Conservation (phyloP, 2,329 filamentous ascomycete species). For the Alternaria alternata region DNA sequence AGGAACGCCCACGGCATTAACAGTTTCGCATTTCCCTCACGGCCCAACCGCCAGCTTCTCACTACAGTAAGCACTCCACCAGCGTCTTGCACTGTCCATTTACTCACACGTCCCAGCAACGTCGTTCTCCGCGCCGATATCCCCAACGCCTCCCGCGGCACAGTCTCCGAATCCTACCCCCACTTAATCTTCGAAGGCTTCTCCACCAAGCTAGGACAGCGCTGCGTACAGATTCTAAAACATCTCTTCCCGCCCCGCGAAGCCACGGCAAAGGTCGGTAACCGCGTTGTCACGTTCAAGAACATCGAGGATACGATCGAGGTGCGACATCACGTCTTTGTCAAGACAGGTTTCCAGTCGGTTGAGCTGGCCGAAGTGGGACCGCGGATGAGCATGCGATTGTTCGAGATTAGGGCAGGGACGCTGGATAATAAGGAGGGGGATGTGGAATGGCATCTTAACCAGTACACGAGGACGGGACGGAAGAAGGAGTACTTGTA, state of each 20-base stretch:
- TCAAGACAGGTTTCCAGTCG: slow-evolving; percentile 87
- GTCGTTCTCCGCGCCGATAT: slow-evolving; percentile 94
- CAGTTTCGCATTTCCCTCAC: slow-evolving; percentile 85
- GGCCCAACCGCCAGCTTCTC: slow-evolving; percentile 88
- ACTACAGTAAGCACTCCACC: slow-evolving; percentile 61
- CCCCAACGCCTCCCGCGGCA: slow-evolving; percentile 84
- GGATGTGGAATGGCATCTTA: slow-evolving; percentile 95
- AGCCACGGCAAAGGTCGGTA: slow-evolving; percentile 79
- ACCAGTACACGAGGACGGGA: slow-evolving; percentile 91
- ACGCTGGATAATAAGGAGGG: slow-evolving; percentile 94
- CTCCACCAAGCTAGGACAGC: slow-evolving; percentile 77
- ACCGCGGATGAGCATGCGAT: slow-evolving; percentile 94
- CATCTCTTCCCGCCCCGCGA: slow-evolving; percentile 94
- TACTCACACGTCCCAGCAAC: slow-evolving; percentile 60
- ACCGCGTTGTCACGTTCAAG: slow-evolving; percentile 76
- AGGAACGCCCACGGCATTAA: slow-evolving; percentile 85
- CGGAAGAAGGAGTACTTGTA: slow-evolving; percentile 95
- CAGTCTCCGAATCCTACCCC: slow-evolving; percentile 60
- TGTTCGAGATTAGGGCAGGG: slow-evolving; percentile 91
- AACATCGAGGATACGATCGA: slow-evolving; percentile 90
- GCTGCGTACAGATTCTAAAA: slow-evolving; percentile 89
- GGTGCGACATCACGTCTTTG: slow-evolving; percentile 92
- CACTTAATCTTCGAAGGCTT: slow-evolving; percentile 97
- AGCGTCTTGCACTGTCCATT: not conserved
- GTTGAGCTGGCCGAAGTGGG: slow-evolving; percentile 64